Evolutionary conservation across 2,329 filamentous ascomycete genomes (phyloP).

Genomic region (Talaromyces sp.): DNA sequence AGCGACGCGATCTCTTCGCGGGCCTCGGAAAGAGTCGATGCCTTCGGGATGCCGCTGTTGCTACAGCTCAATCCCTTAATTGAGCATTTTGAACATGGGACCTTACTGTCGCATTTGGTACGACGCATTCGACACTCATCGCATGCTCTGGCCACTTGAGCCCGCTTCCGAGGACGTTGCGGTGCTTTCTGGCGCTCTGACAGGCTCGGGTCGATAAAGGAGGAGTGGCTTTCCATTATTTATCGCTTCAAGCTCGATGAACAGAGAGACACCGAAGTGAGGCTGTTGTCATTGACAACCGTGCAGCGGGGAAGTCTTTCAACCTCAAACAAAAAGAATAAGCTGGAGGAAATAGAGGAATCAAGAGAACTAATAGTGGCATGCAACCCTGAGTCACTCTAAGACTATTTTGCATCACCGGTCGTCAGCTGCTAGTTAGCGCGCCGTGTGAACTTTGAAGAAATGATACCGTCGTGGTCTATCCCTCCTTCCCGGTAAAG

Average conservation of each 20-base stretch:
- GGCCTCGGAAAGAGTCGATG: slow-evolving; percentile 3
- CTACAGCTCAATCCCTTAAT: slow-evolving; percentile 1
- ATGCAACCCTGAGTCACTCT: background rate
- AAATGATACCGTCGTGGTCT: background rate
- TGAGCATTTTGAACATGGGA: slow-evolving; percentile 12
- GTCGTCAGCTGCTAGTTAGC: background rate
- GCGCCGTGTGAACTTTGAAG: background rate
- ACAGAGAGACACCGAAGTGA: background rate
- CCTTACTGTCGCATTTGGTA: slow-evolving; percentile 15
- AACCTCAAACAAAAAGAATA: background rate
- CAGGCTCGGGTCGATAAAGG: background rate
- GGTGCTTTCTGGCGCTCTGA: background rate
- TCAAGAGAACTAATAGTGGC: background rate
- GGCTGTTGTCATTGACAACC: background rate
- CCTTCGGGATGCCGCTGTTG: background rate
- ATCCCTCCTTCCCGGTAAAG: background rate
- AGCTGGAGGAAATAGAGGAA: background rate
- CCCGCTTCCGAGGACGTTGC: slow-evolving; percentile 9
- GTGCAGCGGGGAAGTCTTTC: background rate
- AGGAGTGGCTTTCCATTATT: background rate
- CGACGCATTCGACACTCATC: slow-evolving; percentile 15
- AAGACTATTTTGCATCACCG: background rate
- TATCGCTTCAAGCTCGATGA: background rate
- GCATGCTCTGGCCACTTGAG: slow-evolving; percentile 15
- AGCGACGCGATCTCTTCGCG: background rate